These are phyloP conservation scores for Phytopythium cucurbitacearum DNA, from an alignment of 352 stramenopile species.

Conservation along the genomic window DNA sequence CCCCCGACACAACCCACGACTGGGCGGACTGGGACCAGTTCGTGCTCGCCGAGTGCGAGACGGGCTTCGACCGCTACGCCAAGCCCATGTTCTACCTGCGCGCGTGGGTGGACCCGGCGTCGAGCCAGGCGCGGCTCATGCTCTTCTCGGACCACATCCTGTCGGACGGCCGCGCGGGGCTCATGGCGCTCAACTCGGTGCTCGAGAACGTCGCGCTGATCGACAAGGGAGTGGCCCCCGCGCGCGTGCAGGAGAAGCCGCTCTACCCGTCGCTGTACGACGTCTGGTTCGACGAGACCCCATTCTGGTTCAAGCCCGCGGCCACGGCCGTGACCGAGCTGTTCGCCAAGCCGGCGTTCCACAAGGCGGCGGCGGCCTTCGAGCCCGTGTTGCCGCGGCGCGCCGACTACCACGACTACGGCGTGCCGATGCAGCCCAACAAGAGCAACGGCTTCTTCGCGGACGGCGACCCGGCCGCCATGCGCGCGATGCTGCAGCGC, in stretches of 20 bases:
- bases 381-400: conserved; percentile 2
- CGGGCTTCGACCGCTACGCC: conserved; percentile 34
- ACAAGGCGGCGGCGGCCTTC: neutral
- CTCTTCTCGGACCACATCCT: conserved; percentile 50
- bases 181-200: conserved; percentile 29
- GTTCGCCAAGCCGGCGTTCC: neutral
- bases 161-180: conserved; percentile 31
- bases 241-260: conserved; percentile 7
- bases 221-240: neutral
- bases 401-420: conserved; percentile 3
- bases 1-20: no score
- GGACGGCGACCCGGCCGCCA: no score
- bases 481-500: conserved; percentile 13
- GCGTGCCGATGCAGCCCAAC: no score
- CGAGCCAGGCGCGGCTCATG: conserved; percentile 19
- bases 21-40: conserved; percentile 21
- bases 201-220: conserved; percentile 13
- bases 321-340: conserved; percentile 2
- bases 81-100: conserved; percentile 49
- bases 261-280: conserved; percentile 16
- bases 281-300: conserved; percentile 6
- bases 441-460: no score
- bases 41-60: conserved; percentile 22
- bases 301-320: neutral
- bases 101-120: conserved; percentile 14